phyloP scores from a whole-genome alignment of 1,284 basidiomycete genomes.

The Trametes polyzona region DNA sequence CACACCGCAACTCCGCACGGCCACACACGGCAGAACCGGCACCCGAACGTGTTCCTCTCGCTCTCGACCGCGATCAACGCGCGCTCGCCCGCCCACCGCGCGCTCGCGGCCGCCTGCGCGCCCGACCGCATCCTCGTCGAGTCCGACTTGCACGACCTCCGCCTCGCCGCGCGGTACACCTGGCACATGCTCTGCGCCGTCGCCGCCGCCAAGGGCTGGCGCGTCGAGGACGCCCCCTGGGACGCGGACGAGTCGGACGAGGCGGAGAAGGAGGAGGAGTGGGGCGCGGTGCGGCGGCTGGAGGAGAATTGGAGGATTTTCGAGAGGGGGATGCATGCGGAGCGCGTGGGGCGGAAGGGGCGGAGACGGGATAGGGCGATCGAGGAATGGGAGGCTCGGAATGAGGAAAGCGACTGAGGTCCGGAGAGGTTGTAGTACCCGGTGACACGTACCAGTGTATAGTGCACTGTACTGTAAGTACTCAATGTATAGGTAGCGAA shows the following conservation, averaged over 20 bases:
- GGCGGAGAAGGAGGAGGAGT: conserved; percentile 31
- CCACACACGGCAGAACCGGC: conserved; percentile 58
- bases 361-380: conserved; percentile 25
- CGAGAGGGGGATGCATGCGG: conserved; percentile 47
- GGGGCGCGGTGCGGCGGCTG: conserved; percentile 67
- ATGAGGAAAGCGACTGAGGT: conserved; percentile 12
- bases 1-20: too few species aligned
- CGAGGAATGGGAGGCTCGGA: conserved; percentile 32
- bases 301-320: conserved; percentile 72
- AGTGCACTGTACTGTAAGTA: too few species aligned
- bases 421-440: not conserved
- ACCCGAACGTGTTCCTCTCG: conserved; percentile 76
- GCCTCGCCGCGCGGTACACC: conserved; percentile 55
- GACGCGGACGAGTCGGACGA: conserved; percentile 36
- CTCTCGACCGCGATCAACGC: conserved; percentile 79
- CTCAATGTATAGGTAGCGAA: too few species aligned
- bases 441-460: too few species aligned
- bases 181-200: conserved; percentile 71
- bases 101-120: conserved; percentile 62
- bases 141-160: conserved; percentile 71
- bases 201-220: conserved; percentile 69
- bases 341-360: conserved; percentile 24
- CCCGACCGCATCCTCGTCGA: conserved; percentile 73
- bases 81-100: conserved; percentile 60
- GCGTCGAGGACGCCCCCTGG: conserved; percentile 65